Conservation (phyloP, 345 rosid genomes). For the Eucalyptus paniculata region DNA sequence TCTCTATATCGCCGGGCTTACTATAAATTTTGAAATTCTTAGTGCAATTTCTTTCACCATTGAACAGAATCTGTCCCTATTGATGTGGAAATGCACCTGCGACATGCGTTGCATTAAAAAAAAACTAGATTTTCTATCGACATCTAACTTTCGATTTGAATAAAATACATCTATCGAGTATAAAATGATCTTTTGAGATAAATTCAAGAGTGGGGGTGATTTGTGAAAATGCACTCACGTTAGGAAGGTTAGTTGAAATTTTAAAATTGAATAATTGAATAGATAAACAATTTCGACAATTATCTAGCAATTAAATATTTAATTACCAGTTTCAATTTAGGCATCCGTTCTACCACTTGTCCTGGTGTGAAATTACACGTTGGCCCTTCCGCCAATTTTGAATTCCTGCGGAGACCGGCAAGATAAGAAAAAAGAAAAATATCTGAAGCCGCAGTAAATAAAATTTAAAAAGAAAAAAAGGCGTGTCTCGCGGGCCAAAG, state of each 20-base stretch:
- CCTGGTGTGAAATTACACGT: neutral
- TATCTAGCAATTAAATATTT: neutral
- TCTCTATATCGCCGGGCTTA: neutral
- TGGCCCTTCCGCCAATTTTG: neutral
- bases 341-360: neutral
- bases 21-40: neutral
- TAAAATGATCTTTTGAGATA: neutral
- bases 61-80: neutral
- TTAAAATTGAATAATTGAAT: neutral
- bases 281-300: neutral
- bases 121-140: fast-evolving
- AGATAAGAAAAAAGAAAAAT: neutral
- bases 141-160: fast-evolving
- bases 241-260: neutral
- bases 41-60: neutral
- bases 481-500: neutral
- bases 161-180: neutral
- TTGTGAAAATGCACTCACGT: neutral
- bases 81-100: neutral
- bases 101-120: neutral
- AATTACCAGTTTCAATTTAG: neutral
- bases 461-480: neutral
- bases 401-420: neutral
- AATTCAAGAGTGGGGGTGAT: neutral
- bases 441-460: neutral